These are phyloP conservation scores for Penicillium fimorum DNA, from an alignment of 495 filamentous ascomycete species.

Conservation along the genomic window DNA sequence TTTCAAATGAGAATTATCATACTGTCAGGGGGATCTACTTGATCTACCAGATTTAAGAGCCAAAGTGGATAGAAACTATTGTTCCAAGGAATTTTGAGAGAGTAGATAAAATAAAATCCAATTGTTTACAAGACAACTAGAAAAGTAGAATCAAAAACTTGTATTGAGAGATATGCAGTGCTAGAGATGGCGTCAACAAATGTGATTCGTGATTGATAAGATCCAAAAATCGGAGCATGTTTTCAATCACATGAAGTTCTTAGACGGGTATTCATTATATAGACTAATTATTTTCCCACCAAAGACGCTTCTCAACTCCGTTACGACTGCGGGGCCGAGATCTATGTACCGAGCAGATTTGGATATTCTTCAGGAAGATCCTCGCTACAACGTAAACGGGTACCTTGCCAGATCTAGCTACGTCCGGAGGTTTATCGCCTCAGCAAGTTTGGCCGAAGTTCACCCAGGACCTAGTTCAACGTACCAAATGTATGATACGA, in stretches of 20 bases:
- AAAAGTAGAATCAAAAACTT: background rate
- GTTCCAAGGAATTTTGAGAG: background rate
- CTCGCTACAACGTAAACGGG: background rate
- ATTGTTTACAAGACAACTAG: background rate
- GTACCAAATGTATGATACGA: conserved; percentile 1
- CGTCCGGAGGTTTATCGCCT: background rate
- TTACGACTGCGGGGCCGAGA: background rate
- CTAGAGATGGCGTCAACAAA: background rate
- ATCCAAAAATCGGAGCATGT: background rate
- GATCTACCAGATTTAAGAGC: background rate
- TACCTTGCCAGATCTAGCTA: background rate
- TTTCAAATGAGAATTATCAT: background rate
- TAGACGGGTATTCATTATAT: too few species aligned
- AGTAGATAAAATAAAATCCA: too few species aligned
- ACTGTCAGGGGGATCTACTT: background rate
- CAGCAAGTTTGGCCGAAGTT: background rate
- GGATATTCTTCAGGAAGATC: background rate
- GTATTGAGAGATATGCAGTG: background rate
- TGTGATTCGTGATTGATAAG: background rate
- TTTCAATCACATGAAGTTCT: background rate
- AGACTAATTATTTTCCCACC: background rate
- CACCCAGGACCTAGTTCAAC: background rate
- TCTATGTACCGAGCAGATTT: background rate
- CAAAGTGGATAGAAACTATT: background rate
- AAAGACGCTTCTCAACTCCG: background rate